Evolutionary conservation across 140 eudicot genomes (phyloP).

Genomic region (Stevia rebaudiana): DNA sequence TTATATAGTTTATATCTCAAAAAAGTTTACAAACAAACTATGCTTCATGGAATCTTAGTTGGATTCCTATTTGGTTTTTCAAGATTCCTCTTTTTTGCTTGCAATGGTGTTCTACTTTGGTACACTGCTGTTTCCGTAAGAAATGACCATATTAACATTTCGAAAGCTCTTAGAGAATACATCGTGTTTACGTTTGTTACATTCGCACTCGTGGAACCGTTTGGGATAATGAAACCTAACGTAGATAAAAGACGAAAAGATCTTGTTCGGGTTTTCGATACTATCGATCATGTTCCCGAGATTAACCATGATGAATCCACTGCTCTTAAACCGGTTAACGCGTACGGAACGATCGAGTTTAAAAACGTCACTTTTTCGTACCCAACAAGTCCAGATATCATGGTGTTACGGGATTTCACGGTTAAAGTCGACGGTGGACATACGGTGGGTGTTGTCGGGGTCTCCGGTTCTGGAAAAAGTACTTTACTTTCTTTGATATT

Average conservation of each 20-base stretch:
- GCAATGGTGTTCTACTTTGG: conserved; percentile 55
- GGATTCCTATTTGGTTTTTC: conserved; percentile 53
- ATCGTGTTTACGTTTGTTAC: conserved; percentile 57
- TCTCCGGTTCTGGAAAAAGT: conserved; percentile 67
- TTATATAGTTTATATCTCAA: conserved; percentile 39
- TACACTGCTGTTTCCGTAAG: conserved; percentile 39
- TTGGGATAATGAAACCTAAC: conserved; percentile 40
- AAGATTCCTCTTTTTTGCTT: conserved; percentile 50
- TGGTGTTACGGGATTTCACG: conserved; percentile 47
- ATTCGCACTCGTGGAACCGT: conserved; percentile 52
- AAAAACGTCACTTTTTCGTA: conserved; percentile 44
- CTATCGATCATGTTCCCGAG: conserved; percentile 49
- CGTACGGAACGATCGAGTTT: conserved; percentile 55
- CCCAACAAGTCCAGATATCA: conserved; percentile 45
- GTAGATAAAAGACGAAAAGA: conserved; percentile 41
- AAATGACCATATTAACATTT: conserved; percentile 36
- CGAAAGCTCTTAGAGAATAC: conserved; percentile 50
- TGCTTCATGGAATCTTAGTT: conserved; percentile 41
- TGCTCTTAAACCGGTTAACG: conserved; percentile 49
- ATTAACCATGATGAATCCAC: conserved; percentile 37
- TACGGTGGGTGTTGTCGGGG: conserved; percentile 58
- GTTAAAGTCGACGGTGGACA: conserved; percentile 55
- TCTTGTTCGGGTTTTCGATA: conserved; percentile 37
- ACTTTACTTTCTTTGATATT: conserved; percentile 49
- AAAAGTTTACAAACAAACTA: conserved; percentile 32